Evolutionary conservation across 441 rosid species (phyloP).

Genomic region (Gossypium trilobum): DNA sequence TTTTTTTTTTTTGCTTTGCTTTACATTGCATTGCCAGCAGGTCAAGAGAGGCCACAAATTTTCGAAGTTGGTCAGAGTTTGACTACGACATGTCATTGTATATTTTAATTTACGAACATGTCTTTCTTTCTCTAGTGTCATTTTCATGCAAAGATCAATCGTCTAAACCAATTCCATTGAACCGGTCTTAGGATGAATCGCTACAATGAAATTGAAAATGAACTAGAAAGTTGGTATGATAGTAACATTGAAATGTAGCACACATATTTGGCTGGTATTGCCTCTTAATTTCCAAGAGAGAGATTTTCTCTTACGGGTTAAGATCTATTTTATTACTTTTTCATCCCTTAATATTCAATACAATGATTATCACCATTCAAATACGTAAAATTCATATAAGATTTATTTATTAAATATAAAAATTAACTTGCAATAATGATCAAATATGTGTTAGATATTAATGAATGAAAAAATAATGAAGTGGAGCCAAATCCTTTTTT

Average conservation of each 20-base stretch:
- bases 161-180: neutral
- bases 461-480: no score
- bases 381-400: no score
- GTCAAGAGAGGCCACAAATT: neutral
- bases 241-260: neutral
- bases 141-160: neutral
- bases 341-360: no score
- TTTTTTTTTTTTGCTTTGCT: neutral
- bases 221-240: neutral
- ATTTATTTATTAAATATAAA: no score
- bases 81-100: neutral
- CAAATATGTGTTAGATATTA: no score
- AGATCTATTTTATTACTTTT: no score
- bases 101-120: neutral
- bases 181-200: neutral
- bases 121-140: neutral
- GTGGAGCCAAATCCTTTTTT: neutral
- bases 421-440: no score
- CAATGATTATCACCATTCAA: no score
- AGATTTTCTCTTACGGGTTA: no score
- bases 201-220: neutral
- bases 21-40: neutral
- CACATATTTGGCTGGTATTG: neutral
- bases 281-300: neutral
- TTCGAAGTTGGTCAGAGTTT: neutral